Evolutionary conservation across 2,329 filamentous ascomycete species (phyloP).

Genomic region (Exophiala bonariae): DNA sequence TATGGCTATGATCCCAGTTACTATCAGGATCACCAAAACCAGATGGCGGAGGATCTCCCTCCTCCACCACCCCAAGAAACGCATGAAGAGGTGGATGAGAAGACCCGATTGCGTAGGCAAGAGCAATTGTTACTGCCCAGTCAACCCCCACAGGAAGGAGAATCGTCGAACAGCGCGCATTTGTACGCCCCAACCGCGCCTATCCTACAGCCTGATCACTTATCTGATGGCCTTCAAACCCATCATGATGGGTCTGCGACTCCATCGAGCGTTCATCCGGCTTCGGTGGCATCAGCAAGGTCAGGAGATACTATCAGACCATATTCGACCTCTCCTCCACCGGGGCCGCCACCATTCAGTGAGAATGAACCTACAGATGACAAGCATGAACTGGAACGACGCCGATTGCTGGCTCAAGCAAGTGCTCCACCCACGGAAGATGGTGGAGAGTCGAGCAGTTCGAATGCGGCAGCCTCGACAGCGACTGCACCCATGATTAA

Average conservation of each 20-base stretch:
- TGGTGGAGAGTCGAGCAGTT: slow-evolving; percentile 23
- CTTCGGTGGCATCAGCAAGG: slow-evolving; percentile 28
- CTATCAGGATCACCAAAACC: slow-evolving; percentile 9
- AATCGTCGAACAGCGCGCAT: slow-evolving; percentile 43
- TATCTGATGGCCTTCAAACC: slow-evolving; percentile 37
- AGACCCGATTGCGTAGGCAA: slow-evolving; percentile 74
- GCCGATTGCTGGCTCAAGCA: slow-evolving; percentile 62
- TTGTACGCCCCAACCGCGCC: slow-evolving; percentile 45
- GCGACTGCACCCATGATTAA: slow-evolving; percentile 59
- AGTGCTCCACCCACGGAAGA: slow-evolving; percentile 56
- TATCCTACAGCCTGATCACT: slow-evolving; percentile 41
- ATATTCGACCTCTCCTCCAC: slow-evolving; percentile 18
- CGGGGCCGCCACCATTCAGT: slow-evolving; percentile 34
- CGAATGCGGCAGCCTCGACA: slow-evolving; percentile 11
- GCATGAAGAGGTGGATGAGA: slow-evolving; percentile 72
- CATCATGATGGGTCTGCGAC: slow-evolving; percentile 32
- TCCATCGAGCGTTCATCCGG: slow-evolving; percentile 20
- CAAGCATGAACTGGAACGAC: slow-evolving; percentile 74
- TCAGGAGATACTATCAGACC: slow-evolving; percentile 33
- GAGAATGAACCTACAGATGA: slow-evolving; percentile 60
- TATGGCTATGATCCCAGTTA: slow-evolving; percentile 15
- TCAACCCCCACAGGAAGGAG: slow-evolving; percentile 60
- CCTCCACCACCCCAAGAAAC: slow-evolving; percentile 46
- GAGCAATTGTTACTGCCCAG: slow-evolving; percentile 81
- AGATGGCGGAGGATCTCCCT: slow-evolving; percentile 13